Evolutionary conservation across 768 basidiomycete genomes (phyloP), one percentile per base, ranked within the genome.

Genomic region (Piloderma croceum): DNA sequence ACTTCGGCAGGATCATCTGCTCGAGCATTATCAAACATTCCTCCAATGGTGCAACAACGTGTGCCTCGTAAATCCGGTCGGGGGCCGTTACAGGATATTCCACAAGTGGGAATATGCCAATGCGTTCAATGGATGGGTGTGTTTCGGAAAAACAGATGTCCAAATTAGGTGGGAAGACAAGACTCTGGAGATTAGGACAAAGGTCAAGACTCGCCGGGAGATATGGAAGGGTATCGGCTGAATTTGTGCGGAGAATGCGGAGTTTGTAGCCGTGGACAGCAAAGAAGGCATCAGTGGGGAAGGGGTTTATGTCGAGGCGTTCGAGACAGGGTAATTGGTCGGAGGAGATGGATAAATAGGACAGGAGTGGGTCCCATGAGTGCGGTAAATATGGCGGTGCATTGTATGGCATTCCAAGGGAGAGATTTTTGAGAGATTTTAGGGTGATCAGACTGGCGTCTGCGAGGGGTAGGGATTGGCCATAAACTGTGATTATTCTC

Each of bases 271-370:
- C 72, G 29, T 74, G 68, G 0, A 59, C 57, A 15, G 44, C 38
- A 47, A 74, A 54, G 44, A 74, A 74, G 4, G 39, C 32, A 31
- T 60, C 53, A 4, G 59, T 54, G 23, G 59, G 69, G 23, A 71
- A 68, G 2, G 68, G 57, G 5, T 70, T 70, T 6, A 65, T 60
- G 41, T 74, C 72, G 24, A 74, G 57, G n/a, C 70, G 61, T 9
- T 59, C 54, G 12, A 74, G 53, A 11, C 47, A 49, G 2, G 72
- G 70, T 3, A 74, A 54, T 29, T 69, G 64, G 22, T 55, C 45
- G 0, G 62, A 46, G 3, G 57, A 53, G 11, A 54, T 45, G 36
- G 61, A 54, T 13, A 73, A 54, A 44, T 62, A 62, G 23, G 54
- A 51, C 19, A 74, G 50, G 45, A 74, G 55, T 4, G 61, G 57